Base-by-base conservation (phyloP, 78 protist genomes). In the Bodo saltans region DNA sequence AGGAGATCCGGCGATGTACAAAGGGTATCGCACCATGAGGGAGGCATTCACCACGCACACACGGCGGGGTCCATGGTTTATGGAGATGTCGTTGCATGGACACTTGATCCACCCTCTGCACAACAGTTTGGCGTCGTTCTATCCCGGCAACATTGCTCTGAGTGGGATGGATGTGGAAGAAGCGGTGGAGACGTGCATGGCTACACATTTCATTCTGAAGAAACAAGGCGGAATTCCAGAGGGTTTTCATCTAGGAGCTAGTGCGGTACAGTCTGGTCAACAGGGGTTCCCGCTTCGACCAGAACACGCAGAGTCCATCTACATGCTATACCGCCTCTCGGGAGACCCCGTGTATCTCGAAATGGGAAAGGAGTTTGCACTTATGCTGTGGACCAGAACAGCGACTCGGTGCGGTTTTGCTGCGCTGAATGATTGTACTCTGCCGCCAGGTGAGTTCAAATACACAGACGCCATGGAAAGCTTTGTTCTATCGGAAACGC, bases 251-350 rank as follows among this genome's bases (percentile, higher is more conserved):
- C 42, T 90, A 0, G 42, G 74, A 4, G 40, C 82, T 0, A 73
- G 81, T 1, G 32, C 52, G n/a, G 90, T 79, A 25, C 82, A 83
- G 41, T 3, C 4, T 8, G 69, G 12, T 29, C 8, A 88, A 25
- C 47, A 86, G 33, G 52, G 81, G 8, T 95, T 93, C 37, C 95
- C 93, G 12, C 89, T 95, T 0, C 89, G 98, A 25, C 98, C 97
- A 17, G 97, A 94, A 85, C 67, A 94, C 29, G 90, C 88, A 17
- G 98, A 94, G 87, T 69, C 88, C 41, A 30, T 85, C 3, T 90
- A 90, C 89, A 87, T 85, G 40, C 73, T 96, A 29, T 78, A 88
- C 78, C 71, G 80, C 39, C 85, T 87, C n/a, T 90, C 91, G 3
- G 60, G 81, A 42, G 81, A 83, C 42, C 70, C 33, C 68, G 0